phyloP scores from a whole-genome alignment of 208 protist genomes.

The Angomonas desouzai region DNA sequence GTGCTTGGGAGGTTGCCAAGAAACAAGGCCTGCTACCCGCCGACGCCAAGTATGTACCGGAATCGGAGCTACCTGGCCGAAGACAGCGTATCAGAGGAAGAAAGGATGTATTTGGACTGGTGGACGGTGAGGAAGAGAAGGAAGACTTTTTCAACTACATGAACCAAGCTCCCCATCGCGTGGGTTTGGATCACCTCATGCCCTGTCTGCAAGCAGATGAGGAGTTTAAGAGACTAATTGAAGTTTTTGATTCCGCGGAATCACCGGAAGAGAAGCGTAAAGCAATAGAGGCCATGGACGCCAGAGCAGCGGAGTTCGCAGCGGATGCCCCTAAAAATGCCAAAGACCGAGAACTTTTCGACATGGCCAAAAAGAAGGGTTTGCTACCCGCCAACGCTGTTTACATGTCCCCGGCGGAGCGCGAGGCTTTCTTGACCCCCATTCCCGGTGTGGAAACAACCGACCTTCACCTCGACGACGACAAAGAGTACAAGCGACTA shows the following conservation, averaged over 20 bases:
- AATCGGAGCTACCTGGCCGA: background rate
- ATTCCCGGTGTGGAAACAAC: conserved; percentile 41
- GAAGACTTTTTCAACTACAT: conserved; percentile 27
- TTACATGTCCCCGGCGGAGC: conserved; percentile 40
- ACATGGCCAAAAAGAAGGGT: conserved; percentile 41
- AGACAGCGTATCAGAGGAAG: background rate
- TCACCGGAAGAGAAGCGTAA: conserved; percentile 40
- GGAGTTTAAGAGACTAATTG: conserved; percentile 61
- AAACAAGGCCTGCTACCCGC: conserved; percentile 17
- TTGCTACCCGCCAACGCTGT: conserved; percentile 28
- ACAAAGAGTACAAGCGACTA: conserved; percentile 37
- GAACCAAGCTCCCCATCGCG: conserved; percentile 57
- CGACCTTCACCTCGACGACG: conserved; percentile 41
- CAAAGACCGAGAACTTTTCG: background rate
- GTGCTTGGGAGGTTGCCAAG: conserved; percentile 43
- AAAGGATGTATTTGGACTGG: conserved; percentile 1
- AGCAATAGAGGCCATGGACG: conserved; percentile 28
- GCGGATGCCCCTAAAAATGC: background rate
- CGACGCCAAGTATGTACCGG: conserved; percentile 38
- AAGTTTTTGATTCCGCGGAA: conserved; percentile 52
- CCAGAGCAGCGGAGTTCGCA: conserved; percentile 10
- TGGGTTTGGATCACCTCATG: conserved; percentile 63
- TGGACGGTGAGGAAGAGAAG: background rate
- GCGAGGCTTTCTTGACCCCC: conserved; percentile 30
- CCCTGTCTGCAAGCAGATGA: conserved; percentile 58